Evolutionary conservation across 139 green algal genomes (phyloP), one percentile per base, ranked within the genome.

Genomic region (Ettlia oleoabundans): DNA sequence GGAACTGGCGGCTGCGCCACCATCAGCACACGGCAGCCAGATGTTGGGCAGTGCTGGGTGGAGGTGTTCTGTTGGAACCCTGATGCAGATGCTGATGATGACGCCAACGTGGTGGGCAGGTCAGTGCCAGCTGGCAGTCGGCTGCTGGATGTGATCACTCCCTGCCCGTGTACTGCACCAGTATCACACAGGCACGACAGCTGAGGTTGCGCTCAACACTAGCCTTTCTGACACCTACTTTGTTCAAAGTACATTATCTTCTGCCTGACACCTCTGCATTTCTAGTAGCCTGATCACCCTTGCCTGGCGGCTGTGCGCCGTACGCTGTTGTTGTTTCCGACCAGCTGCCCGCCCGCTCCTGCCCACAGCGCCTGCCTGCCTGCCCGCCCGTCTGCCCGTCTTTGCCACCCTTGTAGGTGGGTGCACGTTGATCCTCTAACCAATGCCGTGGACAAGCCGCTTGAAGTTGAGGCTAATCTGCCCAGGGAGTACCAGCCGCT

Each of bases 41-140:
- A 78, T 28, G 78, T 82, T 32, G 84, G 73, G 40, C 42, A 35
- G 19, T 88, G 66, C 72, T 98, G 94, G 94, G 87, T 88, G 5
- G 95, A 98, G 85, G 95, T 98, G 42, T 98, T 92, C 71, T 96
- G 90, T 53, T 93, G 91, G 21, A 81, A 82, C 37, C 28, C 35
- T 30, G 62, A 74, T 35, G 62, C 22, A 5, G 33, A 77, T 41
- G 22, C 53, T 41, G 24, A 26, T 5, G 64, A 4, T 3, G 21
- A n/a, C 47, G 47, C 13, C 47, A 58, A 15, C 47, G 9, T 40
- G 33, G 65, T 30, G n/a, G 65, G 65, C 43, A 13, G 13, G 65
- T 37, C 28, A 69, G 30, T 69, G 62, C 18, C n/a, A n/a, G n/a
- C n/a, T n/a, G n/a, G n/a, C n/a, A n/a, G n/a, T n/a, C n/a, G n/a